Base-by-base conservation (phyloP, 371 early-diverging fungal genomes). In the Syncephalastrum sp. region DNA sequence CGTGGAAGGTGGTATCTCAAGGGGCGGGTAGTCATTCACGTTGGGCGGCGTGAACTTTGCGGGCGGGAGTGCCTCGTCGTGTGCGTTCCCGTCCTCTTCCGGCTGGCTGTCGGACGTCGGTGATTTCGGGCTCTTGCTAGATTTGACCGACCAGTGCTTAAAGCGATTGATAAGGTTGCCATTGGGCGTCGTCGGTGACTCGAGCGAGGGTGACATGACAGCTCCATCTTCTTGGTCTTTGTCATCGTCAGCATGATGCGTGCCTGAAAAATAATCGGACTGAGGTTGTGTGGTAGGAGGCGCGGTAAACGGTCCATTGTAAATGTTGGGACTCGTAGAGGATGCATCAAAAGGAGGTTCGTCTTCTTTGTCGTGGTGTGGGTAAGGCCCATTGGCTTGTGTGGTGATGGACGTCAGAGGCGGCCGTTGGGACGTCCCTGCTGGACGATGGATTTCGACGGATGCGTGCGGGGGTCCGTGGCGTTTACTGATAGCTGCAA, bases 1-100 rank as follows among this genome's bases (percentile, higher is more conserved):
- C 0, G 89, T 86, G 29, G 81, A 74, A 1, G 82, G 67, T 5
- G 93, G 91, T 12, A 94, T 74, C 7, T 60, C 52, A 29, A 91
- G 64, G 8, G 76, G 77, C 1, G 92, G 92, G 25, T 75, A 79
- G 19, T 89, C 87, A 38, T 70, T 61, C 12, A 65, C 33, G 8
- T 72, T 61, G n/a, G 79, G 75, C 15, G 79, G 81, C 15, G 70
- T 69, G 19, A 50, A 53, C 56, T 23, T 48, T 29, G 13, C 48
- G 47, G 23, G 24, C 23, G 21, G 17, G 38, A 10, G 38, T 33
- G 38, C 53, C 17, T 48, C 53, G 47, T 33, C 21, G n/a, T 47
- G 24, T 19, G 25, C 23, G 38, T 53, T 41, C 16, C 44, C 5
- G 7, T 43, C 19, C 47, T 45, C 42, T 47, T 51, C 21, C 2